Base-by-base conservation (phyloP, 257 asterid genomes). In the Gentiana straminea region DNA sequence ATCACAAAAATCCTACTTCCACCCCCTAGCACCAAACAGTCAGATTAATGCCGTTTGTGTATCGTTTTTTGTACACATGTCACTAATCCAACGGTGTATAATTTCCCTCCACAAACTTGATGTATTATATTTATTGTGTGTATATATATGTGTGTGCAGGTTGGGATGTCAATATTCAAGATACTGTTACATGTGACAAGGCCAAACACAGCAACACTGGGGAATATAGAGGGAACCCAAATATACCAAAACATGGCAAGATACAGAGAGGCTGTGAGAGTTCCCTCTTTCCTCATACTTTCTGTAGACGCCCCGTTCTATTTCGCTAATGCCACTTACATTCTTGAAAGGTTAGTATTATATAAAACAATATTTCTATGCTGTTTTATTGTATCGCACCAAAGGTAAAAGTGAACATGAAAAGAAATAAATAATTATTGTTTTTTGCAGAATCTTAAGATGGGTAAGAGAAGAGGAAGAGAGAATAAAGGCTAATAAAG, bases 391-490 rank as follows among this genome's bases (percentile, higher is more conserved):
- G 7, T n/a, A 3, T 13, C 13, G 2, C 13, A 7, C 54, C 44
- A 11, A 37, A 47, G 44, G 24, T 24, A 24, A 24, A 24, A 24
- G 24, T 24, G 24, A 24, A 24, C 24, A 24, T 24, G 24, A 24
- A 24, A 24, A 24, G 24, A 24, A 24, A 24, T 24, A 24, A 15
- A 41, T 10, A 57, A 60, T 35, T 11, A 57, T 12, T 49, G 15
- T 24, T 62, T 62, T 41, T 51, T 52, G 70, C 76, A 89, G 98
- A 80, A 72, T 81, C 58, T 11, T 79, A 36, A 74, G 95, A 74
- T 91, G 90, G 95, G 73, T 91, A 12, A 75, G 95, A 11, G 98
- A 91, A 52, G 98, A 91, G 76, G 98, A 87, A 83, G 95, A 91
- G 59, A 67, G 86, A 81, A 66, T 78, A 36, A 68, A 68, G 57